Evolutionary conservation across 129 eudicot species (phyloP).

Genomic region (Chrysanthemum lavandulifolium): DNA sequence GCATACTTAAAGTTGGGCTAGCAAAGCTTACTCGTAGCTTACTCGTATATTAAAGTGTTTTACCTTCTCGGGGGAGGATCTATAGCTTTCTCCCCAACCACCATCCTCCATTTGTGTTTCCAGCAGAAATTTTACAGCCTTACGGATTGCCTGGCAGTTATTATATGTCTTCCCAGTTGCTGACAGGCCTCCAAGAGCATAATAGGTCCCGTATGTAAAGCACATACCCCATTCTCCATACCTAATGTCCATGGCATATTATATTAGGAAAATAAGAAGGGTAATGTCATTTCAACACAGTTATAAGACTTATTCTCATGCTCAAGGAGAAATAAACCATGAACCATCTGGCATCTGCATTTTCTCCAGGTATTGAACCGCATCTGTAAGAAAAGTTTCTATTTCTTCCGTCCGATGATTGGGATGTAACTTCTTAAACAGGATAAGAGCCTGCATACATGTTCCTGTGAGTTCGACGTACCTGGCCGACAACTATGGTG

Average conservation of each 20-base stretch:
- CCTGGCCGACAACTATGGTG: constrained; percentile 34
- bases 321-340: constrained; percentile 37
- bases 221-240: constrained; percentile 88
- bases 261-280: neutral
- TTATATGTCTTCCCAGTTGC: constrained; percentile 61
- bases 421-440: constrained; percentile 68
- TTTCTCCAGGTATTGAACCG: constrained; percentile 48
- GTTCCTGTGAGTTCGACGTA: constrained; percentile 89
- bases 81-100: constrained; percentile 98
- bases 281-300: too few relatives aligned
- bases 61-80: constrained; percentile 82
- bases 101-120: constrained; percentile 63
- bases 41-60: neutral
- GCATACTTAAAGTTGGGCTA: too few relatives aligned
- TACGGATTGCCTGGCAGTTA: constrained; percentile 56
- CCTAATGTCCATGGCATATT: constrained; percentile 37
- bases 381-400: constrained; percentile 40
- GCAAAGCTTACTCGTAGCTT: too few relatives aligned
- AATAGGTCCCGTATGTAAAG: constrained; percentile 82
- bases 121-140: constrained; percentile 57
- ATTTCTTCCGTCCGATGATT: constrained; percentile 51
- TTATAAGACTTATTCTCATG: too few relatives aligned
- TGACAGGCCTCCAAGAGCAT: constrained; percentile 68
- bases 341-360: constrained; percentile 78
- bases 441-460: constrained; percentile 61